phyloP scores from a whole-genome alignment of 495 filamentous ascomycete genomes.

The Cetradonia linearis region DNA sequence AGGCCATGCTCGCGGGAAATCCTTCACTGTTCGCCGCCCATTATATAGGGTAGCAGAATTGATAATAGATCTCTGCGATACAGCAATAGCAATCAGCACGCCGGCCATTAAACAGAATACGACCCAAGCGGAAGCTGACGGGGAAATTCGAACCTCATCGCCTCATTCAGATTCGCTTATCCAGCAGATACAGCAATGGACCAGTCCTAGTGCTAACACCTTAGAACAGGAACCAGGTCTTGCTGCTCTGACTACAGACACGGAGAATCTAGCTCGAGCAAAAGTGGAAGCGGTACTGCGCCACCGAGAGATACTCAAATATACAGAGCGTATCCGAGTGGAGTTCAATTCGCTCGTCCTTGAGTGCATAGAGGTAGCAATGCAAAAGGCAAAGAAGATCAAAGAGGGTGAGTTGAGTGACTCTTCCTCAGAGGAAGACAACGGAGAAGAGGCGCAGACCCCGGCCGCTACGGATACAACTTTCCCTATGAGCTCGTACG shows the following conservation, averaged over 20 bases:
- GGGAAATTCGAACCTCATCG: slow-evolving; percentile 71
- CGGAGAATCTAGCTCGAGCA: slow-evolving; percentile 64
- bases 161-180: slow-evolving; percentile 91
- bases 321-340: slow-evolving; percentile 85
- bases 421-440: slow-evolving; percentile 46
- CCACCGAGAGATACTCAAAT: slow-evolving; percentile 87
- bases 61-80: slow-evolving; percentile 90
- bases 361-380: slow-evolving; percentile 85
- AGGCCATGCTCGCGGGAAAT: slow-evolving; percentile 62
- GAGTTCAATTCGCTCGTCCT: slow-evolving; percentile 87
- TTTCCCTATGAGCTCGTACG: slow-evolving; percentile 29
- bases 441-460: slow-evolving; percentile 29
- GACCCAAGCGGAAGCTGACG: slow-evolving; percentile 51
- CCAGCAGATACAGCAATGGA: slow-evolving; percentile 89
- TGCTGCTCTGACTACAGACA: slow-evolving; percentile 77
- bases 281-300: slow-evolving; percentile 91
- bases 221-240: slow-evolving; percentile 92
- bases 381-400: slow-evolving; percentile 81
- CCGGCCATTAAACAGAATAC: slow-evolving; percentile 78
- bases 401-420: slow-evolving; percentile 77
- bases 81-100: slow-evolving; percentile 85
- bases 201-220: slow-evolving; percentile 72
- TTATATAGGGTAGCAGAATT: slow-evolving; percentile 88
- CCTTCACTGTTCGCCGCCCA: slow-evolving; percentile 81
- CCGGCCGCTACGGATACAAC: slow-evolving; percentile 27